Percentiles rank a stretch among this genome's conserved stretches.
phyloP scores from a whole-genome alignment of 345 rosid species.

The Brassica napus region Da-Ae NC_063436.1:12917501-12918000 shows the following conservation, averaged over 20 bases:
- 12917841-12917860: slow-evolving; percentile 27
- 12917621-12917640: neutral
- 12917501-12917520: neutral
- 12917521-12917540: neutral
- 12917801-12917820: neutral
- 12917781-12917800: neutral
- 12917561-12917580: neutral
- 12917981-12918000: slow-evolving; percentile 40
- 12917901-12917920: neutral
- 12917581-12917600: neutral
- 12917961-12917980: slow-evolving; percentile 41
- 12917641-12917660: neutral
- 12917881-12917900: neutral
- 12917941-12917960: slow-evolving; percentile 44
- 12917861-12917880: slow-evolving; percentile 7
- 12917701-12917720: neutral
- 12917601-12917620: neutral
- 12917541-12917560: neutral
- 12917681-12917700: neutral
- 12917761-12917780: no score
- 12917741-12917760: neutral
- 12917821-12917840: neutral
- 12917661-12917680: neutral
- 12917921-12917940: slow-evolving; percentile 28
- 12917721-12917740: neutral